phyloP scores from a whole-genome alignment of 352 stramenopile species.

The Globisporangium paddicum region DNA sequence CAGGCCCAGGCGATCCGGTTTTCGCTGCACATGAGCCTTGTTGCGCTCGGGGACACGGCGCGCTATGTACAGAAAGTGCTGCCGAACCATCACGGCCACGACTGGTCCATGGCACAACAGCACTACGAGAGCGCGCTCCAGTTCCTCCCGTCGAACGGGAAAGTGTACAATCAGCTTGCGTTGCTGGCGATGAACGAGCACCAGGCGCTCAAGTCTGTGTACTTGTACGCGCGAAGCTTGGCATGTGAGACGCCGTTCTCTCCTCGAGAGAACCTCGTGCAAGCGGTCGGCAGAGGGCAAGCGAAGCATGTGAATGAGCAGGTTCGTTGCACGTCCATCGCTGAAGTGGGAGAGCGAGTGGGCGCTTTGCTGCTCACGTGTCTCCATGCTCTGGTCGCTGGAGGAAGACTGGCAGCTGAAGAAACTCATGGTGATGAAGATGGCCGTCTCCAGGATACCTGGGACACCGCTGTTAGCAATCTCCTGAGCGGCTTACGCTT shows the following conservation, averaged over 20 bases:
- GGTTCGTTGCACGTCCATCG: neutral
- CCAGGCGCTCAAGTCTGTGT: constrained; percentile 30
- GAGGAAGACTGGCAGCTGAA: neutral
- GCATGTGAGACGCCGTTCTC: constrained; percentile 36
- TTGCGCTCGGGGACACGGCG: constrained; percentile 45
- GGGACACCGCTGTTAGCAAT: neutral
- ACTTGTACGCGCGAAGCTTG: constrained; percentile 41
- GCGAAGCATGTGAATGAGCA: neutral
- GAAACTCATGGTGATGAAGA: neutral
- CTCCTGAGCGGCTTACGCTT: neutral
- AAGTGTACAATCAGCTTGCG: constrained; percentile 61
- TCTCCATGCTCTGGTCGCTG: neutral
- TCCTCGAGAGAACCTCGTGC: constrained; percentile 30
- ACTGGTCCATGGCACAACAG: constrained; percentile 25
- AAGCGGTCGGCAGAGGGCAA: constrained; percentile 20
- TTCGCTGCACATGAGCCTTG: constrained; percentile 38
- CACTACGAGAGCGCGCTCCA: constrained; percentile 35
- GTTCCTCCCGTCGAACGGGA: constrained; percentile 39
- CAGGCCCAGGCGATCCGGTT: constrained; percentile 18
- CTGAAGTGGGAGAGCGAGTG: constrained; percentile 6
- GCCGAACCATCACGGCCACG: constrained; percentile 3
- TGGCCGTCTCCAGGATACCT: neutral
- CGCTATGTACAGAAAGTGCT: constrained; percentile 32
- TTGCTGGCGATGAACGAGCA: constrained; percentile 31
- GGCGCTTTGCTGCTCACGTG: constrained; percentile 7